Conservation (phyloP, 2,329 filamentous ascomycete species). For the Rachicladosporium sp. region DNA sequence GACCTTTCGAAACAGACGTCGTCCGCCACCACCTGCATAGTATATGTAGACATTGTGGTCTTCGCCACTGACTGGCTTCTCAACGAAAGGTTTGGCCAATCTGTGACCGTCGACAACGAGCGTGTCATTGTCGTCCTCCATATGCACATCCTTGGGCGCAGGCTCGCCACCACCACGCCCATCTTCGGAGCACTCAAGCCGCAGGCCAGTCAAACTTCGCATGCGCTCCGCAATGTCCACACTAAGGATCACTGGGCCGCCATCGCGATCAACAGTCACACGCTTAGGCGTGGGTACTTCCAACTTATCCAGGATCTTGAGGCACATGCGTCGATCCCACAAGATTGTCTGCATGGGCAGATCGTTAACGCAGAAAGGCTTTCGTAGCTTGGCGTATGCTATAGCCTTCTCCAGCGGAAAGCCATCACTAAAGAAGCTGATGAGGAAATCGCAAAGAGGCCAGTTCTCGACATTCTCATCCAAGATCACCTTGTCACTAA, state of each 20-base stretch:
- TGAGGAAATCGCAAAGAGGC: constrained; percentile 91
- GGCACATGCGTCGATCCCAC: constrained; percentile 86
- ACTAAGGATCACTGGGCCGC: constrained; percentile 68
- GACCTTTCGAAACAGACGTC: constrained; percentile 89
- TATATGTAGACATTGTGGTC: constrained; percentile 99
- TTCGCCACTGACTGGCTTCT: constrained; percentile 96
- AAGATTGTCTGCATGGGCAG: constrained; percentile 93
- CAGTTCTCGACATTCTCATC: constrained; percentile 95
- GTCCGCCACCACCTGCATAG: constrained; percentile 82
- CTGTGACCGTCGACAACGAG: constrained; percentile 73
- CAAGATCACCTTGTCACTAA: constrained; percentile 96
- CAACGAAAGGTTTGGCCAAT: constrained; percentile 88
- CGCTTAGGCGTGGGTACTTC: constrained; percentile 79
- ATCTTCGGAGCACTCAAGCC: constrained; percentile 57
- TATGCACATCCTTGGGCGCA: constrained; percentile 56
- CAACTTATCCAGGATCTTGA: constrained; percentile 78
- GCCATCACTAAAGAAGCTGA: constrained; percentile 96
- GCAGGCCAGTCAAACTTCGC: constrained; percentile 66
- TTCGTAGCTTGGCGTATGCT: constrained; percentile 81
- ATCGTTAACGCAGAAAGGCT: constrained; percentile 96
- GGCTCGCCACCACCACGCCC: constrained; percentile 48
- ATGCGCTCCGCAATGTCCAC: constrained; percentile 70
- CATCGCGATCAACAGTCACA: constrained; percentile 84
- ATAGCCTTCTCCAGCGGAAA: constrained; percentile 96
- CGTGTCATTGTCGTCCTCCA: constrained; percentile 82